Conservation (phyloP, 1,139 yeast species). For the Blastobotrys arbuscula region DNA sequence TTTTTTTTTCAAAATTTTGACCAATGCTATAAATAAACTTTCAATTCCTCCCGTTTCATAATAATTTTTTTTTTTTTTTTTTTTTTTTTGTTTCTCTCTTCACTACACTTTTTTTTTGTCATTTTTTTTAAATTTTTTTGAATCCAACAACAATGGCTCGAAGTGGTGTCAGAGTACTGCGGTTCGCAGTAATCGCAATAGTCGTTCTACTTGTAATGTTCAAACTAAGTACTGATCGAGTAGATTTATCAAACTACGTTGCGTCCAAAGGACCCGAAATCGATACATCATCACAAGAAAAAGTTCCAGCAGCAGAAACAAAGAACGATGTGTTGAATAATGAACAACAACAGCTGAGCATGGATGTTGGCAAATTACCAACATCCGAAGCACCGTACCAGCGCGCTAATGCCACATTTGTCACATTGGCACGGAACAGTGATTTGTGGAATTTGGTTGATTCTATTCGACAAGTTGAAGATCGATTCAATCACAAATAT, state of each 20-base stretch:
- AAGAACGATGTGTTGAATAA: not conserved
- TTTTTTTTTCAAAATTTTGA: not conserved
- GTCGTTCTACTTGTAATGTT: constrained; percentile 35
- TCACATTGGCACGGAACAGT: constrained; percentile 64
- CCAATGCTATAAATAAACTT: not conserved
- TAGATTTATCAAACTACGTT: constrained; percentile 25
- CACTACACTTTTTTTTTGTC: not conserved
- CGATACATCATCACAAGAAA: constrained; percentile 6
- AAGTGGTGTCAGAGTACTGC: constrained; percentile 33
- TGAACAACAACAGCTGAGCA: not conserved
- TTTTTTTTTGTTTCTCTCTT: not conserved
- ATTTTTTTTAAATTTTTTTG: not conserved
- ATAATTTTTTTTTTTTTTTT: not conserved
- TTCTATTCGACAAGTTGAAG: constrained; percentile 62
- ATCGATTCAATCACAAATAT: constrained; percentile 59
- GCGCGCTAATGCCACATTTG: constrained; percentile 58
- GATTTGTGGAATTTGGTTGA: constrained; percentile 55
- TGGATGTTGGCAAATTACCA: not conserved
- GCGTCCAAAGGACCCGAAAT: constrained; percentile 14
- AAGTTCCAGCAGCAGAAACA: constrained; percentile 4
- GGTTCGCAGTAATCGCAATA: constrained; percentile 36
- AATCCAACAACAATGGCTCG: constrained; percentile 29
- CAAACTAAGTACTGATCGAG: constrained; percentile 33
- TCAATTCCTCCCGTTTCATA: not conserved
- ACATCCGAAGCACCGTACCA: constrained; percentile 11